Percentiles rank a stretch among this genome's conserved stretches.
phyloP scores from a whole-genome alignment of 371 early-diverging fungal genomes.

The Syncephalastrum racemosum region DNA sequence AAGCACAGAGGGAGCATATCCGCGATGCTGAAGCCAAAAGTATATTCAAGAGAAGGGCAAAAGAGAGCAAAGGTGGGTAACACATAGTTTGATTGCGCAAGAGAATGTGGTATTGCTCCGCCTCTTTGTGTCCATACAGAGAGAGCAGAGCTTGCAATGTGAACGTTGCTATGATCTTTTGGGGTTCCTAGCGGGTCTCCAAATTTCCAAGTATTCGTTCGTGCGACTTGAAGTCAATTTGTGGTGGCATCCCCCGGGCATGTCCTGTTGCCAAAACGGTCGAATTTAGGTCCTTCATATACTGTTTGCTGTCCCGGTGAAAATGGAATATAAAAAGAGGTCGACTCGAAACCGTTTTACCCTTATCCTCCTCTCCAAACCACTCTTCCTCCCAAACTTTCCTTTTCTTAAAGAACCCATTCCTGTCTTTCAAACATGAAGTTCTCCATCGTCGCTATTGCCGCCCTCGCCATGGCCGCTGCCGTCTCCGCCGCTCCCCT shows the following conservation, averaged over 20 bases:
- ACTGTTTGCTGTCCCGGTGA: background rate
- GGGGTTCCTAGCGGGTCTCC: background rate
- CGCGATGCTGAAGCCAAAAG: too few relatives aligned
- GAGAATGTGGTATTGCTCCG: too few relatives aligned
- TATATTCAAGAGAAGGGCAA: too few relatives aligned
- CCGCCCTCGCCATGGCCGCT: conserved; percentile 16
- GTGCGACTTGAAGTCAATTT: background rate
- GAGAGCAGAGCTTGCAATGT: too few relatives aligned
- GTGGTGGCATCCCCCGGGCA: conserved; percentile 7
- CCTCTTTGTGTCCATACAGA: too few relatives aligned
- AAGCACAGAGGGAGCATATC: too few relatives aligned
- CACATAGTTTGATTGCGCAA: too few relatives aligned
- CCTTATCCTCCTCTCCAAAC: conserved; percentile 4
- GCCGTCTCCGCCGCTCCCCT: conserved; percentile 14
- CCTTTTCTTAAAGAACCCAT: conserved; percentile 11
- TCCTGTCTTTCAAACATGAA: conserved; percentile 18
- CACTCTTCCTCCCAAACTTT: conserved; percentile 6
- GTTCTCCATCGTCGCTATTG: conserved; percentile 16
- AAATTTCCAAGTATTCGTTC: conserved; percentile 9
- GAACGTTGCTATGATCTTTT: too few relatives aligned
- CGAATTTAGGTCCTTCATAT: background rate
- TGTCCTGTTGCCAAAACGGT: conserved; percentile 14
- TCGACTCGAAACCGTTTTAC: background rate
- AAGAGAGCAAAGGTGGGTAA: too few relatives aligned
- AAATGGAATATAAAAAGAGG: conserved; percentile 8